These are phyloP conservation scores for Stereum hirsutum DNA, from an alignment of 1,284 basidiomycete species.

Conservation along the genomic window DNA sequence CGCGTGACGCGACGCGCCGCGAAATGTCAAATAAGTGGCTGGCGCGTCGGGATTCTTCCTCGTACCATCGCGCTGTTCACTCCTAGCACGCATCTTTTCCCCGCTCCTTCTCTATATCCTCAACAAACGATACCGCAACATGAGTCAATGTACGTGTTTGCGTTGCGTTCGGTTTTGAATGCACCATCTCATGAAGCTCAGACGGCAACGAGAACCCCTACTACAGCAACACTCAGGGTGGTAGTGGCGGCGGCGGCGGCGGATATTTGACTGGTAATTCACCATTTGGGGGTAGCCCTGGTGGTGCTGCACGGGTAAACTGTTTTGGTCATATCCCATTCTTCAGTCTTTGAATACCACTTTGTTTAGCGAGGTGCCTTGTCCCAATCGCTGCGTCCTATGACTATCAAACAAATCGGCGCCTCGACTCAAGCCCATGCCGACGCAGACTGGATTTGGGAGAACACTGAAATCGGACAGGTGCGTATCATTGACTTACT, in stretches of 20 bases:
- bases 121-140: slow-evolving; percentile 13
- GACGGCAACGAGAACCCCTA: slow-evolving; percentile 23
- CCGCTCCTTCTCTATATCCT: neutral
- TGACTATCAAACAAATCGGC: slow-evolving; percentile 77
- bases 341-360: neutral
- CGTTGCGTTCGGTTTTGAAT: neutral
- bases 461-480: slow-evolving; percentile 75
- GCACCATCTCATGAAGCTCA: neutral
- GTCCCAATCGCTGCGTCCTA: slow-evolving; percentile 70
- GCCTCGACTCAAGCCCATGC: slow-evolving; percentile 77
- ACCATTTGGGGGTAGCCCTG: slow-evolving; percentile 38
- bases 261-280: slow-evolving; percentile 32
- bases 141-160: slow-evolving; percentile 34
- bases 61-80: too few species aligned
- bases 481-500: slow-evolving; percentile 29
- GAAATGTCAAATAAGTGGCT: too few species aligned
- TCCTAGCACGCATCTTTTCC: too few species aligned
- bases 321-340: neutral
- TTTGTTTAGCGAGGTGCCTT: slow-evolving; percentile 17
- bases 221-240: slow-evolving; percentile 22
- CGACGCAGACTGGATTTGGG: slow-evolving; percentile 85
- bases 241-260: slow-evolving; percentile 18
- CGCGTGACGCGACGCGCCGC: too few species aligned
- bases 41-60: too few species aligned
- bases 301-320: slow-evolving; percentile 29